Percentiles rank a stretch among this genome's conserved stretches.
These are phyloP conservation scores for Discostella pseudostelligera DNA, from an alignment of 108 stramenopile genomes.

Conservation along the genomic window DNA sequence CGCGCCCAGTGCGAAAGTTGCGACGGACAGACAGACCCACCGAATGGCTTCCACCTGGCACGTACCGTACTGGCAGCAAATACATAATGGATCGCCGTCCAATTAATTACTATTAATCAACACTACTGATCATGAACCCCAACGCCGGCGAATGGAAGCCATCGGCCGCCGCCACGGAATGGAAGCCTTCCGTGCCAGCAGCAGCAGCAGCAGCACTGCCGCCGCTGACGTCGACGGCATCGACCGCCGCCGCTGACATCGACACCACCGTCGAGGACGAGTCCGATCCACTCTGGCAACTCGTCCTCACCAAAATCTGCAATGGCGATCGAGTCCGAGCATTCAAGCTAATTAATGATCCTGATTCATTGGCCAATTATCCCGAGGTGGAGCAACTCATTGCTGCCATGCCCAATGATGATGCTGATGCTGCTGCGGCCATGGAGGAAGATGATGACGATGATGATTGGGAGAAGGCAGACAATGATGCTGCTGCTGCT, in stretches of 20 bases:
- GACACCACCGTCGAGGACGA: slow-evolving; percentile 61
- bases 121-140: too few species aligned
- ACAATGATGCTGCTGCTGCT: slow-evolving; percentile 5
- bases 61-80: too few species aligned
- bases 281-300: slow-evolving; percentile 85
- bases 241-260: slow-evolving; percentile 12
- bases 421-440: neutral
- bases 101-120: too few species aligned
- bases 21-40: too few species aligned
- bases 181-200: slow-evolving; percentile 68
- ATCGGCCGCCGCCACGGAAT: slow-evolving; percentile 69
- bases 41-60: too few species aligned
- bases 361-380: slow-evolving; percentile 74
- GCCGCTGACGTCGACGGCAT: slow-evolving; percentile 32
- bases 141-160: slow-evolving; percentile 80
- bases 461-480: slow-evolving; percentile 36
- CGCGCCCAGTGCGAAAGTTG: too few species aligned
- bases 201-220: slow-evolving; percentile 41
- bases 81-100: too few species aligned
- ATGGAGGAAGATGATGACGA: slow-evolving; percentile 24
- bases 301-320: slow-evolving; percentile 74
- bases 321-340: slow-evolving; percentile 75
- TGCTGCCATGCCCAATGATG: slow-evolving; percentile 20
- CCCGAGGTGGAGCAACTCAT: slow-evolving; percentile 69
- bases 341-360: slow-evolving; percentile 70